A percentile compares a stretch with the other conserved stretches of the same genome.
phyloP scores from a whole-genome alignment of 371 early-diverging fungal genomes.

The Apophysomyces sp. region DNA sequence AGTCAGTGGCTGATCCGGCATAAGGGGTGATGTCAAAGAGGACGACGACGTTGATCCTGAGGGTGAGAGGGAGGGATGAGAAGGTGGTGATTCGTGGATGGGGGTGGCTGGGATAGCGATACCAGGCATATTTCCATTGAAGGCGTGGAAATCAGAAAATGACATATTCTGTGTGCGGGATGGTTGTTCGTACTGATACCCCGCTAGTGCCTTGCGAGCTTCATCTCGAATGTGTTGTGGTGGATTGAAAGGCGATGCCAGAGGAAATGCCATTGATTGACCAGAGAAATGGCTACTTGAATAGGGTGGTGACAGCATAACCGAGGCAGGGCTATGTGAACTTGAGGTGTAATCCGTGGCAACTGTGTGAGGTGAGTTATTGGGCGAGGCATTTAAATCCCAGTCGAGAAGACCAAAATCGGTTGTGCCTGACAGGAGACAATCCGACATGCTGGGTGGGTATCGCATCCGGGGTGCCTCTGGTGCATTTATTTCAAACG shows the following conservation, averaged over 20 bases:
- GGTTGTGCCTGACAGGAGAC: not conserved
- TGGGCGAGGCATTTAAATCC: not conserved
- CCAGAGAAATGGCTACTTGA: not conserved
- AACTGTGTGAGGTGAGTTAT: not conserved
- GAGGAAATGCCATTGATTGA: not conserved
- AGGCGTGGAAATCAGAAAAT: not conserved
- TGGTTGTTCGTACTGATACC: not conserved
- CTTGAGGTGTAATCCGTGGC: not conserved
- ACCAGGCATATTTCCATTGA: slow-evolving; percentile 13
- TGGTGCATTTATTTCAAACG: slow-evolving; percentile 12
- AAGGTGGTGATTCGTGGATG: slow-evolving; percentile 21
- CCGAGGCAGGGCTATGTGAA: not conserved
- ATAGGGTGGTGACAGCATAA: not conserved
- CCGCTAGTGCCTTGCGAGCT: not conserved
- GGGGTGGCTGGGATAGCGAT: slow-evolving; percentile 26
- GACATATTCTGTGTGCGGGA: not conserved
- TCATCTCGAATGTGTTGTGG: not conserved
- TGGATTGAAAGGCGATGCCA: not conserved
- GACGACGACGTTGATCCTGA: slow-evolving; percentile 31
- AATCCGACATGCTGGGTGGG: slow-evolving; percentile 6
- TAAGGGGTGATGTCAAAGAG: slow-evolving; percentile 4
- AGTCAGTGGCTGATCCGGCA: slow-evolving; percentile 18
- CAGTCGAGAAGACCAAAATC: not conserved
- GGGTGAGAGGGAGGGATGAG: slow-evolving; percentile 34
- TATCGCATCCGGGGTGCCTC: slow-evolving; percentile 25